Conservation (phyloP, 208 protist genomes). For the Angomonas deanei region DNA sequence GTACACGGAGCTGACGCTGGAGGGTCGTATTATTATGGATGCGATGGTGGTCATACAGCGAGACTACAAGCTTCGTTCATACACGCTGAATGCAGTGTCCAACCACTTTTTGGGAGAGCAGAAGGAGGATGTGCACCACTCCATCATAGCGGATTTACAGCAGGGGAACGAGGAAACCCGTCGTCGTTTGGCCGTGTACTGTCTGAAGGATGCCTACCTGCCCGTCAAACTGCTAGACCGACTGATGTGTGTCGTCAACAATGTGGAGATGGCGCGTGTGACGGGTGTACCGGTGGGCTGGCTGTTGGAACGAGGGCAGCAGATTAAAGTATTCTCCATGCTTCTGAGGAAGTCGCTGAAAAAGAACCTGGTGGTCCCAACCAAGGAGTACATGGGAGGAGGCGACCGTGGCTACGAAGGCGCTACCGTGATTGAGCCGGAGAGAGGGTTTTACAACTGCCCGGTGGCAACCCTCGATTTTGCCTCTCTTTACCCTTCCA, state of each 20-base stretch:
- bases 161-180: conserved; percentile 96
- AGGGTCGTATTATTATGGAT: conserved; percentile 97
- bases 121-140: conserved; percentile 99
- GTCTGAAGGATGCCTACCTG: conserved; percentile 97
- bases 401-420: conserved; percentile 93
- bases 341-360: conserved; percentile 81
- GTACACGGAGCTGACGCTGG: conserved; percentile 95
- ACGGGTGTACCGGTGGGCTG: conserved; percentile 97
- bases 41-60: conserved; percentile 96
- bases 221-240: conserved; percentile 97
- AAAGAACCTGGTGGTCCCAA: conserved; percentile 79
- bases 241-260: conserved; percentile 98
- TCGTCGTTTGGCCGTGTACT: conserved; percentile 97
- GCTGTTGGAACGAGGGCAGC: conserved; percentile 97
- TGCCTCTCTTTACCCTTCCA: conserved; percentile 99
- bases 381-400: conserved; percentile 57
- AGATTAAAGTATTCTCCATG: conserved; percentile 97
- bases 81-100: conserved; percentile 99
- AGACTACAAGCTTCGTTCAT: conserved; percentile 99
- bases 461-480: conserved; percentile 99
- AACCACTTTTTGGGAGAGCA: conserved; percentile 98
- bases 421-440: conserved; percentile 98
- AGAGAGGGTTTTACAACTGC: conserved; percentile 95
- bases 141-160: conserved; percentile 96
- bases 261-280: conserved; percentile 99